A percentile compares a stretch with the other conserved stretches of the same genome.
phyloP scores from a whole-genome alignment of 208 protist genomes.

The Sergeia podlipaevii region DNA sequence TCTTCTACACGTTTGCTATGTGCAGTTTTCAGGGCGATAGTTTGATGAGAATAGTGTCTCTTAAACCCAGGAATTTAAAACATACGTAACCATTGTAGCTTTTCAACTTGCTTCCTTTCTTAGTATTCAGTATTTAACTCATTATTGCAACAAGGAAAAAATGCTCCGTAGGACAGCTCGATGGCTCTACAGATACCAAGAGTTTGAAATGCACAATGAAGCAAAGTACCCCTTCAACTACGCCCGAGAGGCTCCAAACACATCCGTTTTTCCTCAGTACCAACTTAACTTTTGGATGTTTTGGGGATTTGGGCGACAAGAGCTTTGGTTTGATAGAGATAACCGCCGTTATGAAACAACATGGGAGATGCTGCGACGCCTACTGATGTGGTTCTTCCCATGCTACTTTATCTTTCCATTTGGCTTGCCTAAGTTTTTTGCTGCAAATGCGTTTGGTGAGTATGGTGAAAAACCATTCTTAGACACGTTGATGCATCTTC shows the following conservation, averaged over 20 bases:
- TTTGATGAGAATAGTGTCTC: too few relatives aligned
- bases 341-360: conserved; percentile 83
- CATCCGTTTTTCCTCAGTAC: conserved; percentile 82
- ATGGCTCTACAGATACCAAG: conserved; percentile 76
- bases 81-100: too few relatives aligned
- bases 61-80: too few relatives aligned
- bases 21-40: too few relatives aligned
- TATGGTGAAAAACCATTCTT: conserved; percentile 88
- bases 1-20: too few relatives aligned
- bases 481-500: conserved; percentile 66
- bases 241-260: conserved; percentile 82
- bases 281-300: conserved; percentile 90
- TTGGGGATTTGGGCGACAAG: conserved; percentile 81
- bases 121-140: conserved; percentile 6
- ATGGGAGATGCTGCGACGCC: conserved; percentile 78
- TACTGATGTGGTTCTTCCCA: conserved; percentile 86
- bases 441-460: conserved; percentile 70
- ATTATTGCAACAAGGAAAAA: too few relatives aligned
- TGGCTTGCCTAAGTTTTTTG: conserved; percentile 76
- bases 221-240: conserved; percentile 88
- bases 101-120: too few relatives aligned
- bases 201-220: conserved; percentile 86
- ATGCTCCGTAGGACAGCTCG: conserved; percentile 51
- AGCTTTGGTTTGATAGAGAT: conserved; percentile 83
- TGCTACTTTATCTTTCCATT: conserved; percentile 88